A percentile compares a stretch with the other conserved stretches of the same genome.
Evolutionary conservation across 2,329 filamentous ascomycete genomes (phyloP).

Genomic region (Leptographium flavum): DNA sequence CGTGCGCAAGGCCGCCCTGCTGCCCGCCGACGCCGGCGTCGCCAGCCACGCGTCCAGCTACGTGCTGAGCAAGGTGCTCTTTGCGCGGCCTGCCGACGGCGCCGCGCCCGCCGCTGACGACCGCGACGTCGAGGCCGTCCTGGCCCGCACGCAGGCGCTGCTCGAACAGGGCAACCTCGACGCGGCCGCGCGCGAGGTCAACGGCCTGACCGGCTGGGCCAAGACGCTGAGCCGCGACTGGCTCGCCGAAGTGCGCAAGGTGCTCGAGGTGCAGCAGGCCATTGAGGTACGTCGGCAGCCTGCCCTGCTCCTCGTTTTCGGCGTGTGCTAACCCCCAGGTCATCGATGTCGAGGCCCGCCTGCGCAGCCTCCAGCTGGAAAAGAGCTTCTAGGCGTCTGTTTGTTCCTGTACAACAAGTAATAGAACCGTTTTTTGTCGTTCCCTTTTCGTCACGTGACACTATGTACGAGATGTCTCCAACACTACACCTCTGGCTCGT

Average conservation of each 20-base stretch:
- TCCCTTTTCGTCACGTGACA: not conserved
- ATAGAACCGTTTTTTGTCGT: too few species aligned
- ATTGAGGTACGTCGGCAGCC: constrained; percentile 77
- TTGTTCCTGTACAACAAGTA: too few species aligned
- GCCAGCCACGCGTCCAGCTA: constrained; percentile 86
- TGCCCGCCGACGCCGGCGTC: constrained; percentile 88
- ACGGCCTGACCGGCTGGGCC: constrained; percentile 81
- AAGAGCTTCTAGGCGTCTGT: constrained; percentile 23
- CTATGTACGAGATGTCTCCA: too few species aligned
- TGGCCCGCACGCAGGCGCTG: constrained; percentile 76
- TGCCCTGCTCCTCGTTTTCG: not conserved
- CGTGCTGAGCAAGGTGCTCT: constrained; percentile 83
- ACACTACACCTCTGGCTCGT: not conserved
- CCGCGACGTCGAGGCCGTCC: constrained; percentile 79
- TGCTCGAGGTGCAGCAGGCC: constrained; percentile 90
- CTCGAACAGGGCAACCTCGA: constrained; percentile 91
- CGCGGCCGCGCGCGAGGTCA: constrained; percentile 87
- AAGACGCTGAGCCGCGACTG: constrained; percentile 91
- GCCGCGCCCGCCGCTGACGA: constrained; percentile 18
- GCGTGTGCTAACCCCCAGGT: constrained; percentile 34
- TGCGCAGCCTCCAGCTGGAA: constrained; percentile 77
- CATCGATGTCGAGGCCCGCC: constrained; percentile 76
- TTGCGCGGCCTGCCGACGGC: constrained; percentile 85
- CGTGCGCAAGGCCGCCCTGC: constrained; percentile 83
- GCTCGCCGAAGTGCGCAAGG: constrained; percentile 78